Base-by-base conservation (phyloP, 768 basidiomycete species). In the Suillus clintonianus region DNA sequence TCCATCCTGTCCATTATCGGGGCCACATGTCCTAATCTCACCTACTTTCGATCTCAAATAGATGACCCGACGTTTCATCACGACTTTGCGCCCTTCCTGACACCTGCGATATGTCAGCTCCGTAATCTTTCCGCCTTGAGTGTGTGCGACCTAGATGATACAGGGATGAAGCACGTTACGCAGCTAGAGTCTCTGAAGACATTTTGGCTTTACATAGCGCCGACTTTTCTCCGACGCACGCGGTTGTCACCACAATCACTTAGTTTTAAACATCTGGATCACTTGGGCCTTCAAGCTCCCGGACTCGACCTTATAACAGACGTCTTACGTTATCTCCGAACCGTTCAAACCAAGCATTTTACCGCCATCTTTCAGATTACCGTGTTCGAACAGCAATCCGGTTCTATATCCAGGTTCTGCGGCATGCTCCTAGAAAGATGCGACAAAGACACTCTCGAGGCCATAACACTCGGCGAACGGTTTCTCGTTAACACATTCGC, bases 11-110 rank as follows among this genome's bases (percentile, higher is more conserved):
- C 68, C 1, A 59, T 69, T 36, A 55, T 74, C 24, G 69, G 70
- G 0, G 63, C 58, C 0, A 48, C 66, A 8, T 74, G 72, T 57
- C 72, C 74, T 13, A 70, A 75, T 24, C 66, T 74, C 32, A 68
- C 63, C 1, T 70, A 70, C 2, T 74, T 75, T 19, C 37, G 15
- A 27, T 15, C 37, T 39, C 37, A 41, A 41, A 17, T 57, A 24
- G 15, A 6, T 2, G 15, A 56, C 36, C 37, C 22, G 22, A 39
- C 5, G 15, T 17, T 24, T 15, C 15, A 56, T 24, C 9, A 15
- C 3, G 22, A 37, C 8, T 17, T 56, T 37, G 36, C 15, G 22
- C 55, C 36, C 36, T 24, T 39, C 36, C 14, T 39, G 34, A 56
- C 22, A 37, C 55, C 24, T 1, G 4, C 24, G 3, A 57, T 41